phyloP scores from a whole-genome alignment of 352 stramenopile genomes.

The Thalassiosira tumida region DNA sequence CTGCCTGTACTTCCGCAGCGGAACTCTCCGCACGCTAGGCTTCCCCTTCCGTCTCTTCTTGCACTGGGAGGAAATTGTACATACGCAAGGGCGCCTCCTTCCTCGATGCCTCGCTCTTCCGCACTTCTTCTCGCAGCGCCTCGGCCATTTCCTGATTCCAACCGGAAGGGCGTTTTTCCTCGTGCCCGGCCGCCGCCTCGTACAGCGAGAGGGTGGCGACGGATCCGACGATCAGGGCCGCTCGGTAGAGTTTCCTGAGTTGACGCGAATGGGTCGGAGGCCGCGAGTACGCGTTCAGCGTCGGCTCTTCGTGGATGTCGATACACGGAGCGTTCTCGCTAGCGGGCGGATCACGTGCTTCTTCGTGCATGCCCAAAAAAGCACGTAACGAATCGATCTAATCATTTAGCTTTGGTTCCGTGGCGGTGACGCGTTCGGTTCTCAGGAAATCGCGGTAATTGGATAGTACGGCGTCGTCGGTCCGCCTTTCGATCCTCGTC shows the following conservation, averaged over 20 bases:
- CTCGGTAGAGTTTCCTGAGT: conserved; percentile 18
- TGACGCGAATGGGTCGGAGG: neutral
- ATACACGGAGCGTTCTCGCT: neutral
- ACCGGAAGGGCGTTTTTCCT: neutral
- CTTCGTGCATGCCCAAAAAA: neutral
- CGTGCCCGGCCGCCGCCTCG: neutral
- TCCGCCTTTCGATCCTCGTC: neutral
- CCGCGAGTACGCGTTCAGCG: neutral
- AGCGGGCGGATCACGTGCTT: neutral
- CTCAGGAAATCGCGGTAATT: too few species aligned
- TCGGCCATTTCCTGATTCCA: neutral
- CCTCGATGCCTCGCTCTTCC: too few species aligned
- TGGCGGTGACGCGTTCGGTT: too few species aligned
- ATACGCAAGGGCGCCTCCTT: too few species aligned
- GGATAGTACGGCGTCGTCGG: too few species aligned
- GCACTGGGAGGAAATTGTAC: too few species aligned
- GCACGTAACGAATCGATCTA: neutral
- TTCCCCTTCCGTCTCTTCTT: neutral
- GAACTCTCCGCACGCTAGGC: neutral
- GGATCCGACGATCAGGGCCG: neutral
- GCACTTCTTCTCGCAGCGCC: neutral
- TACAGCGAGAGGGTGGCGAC: neutral
- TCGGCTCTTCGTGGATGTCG: neutral
- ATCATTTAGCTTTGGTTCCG: too few species aligned
- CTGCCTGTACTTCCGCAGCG: neutral